Evolutionary conservation across 148 eudicot species (phyloP).

Genomic region (Camellia granthamiana): DNA sequence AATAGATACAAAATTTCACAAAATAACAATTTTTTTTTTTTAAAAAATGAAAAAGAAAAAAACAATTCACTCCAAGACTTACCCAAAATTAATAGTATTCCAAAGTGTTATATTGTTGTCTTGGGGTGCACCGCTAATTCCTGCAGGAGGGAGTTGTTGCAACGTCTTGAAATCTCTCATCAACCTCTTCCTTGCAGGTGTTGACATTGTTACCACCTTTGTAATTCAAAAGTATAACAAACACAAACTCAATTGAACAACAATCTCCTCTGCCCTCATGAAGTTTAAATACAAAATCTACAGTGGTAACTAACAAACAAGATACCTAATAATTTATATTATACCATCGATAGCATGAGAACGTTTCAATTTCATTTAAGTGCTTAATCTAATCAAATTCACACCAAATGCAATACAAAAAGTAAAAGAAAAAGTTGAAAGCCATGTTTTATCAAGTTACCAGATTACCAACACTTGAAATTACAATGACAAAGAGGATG

Average conservation of each 20-base stretch:
- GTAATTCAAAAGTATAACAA: constrained; percentile 4
- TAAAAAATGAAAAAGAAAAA: too few relatives aligned
- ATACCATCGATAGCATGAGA: neutral
- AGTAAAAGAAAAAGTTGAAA: neutral
- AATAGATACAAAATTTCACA: neutral
- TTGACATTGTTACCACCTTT: constrained; percentile 39
- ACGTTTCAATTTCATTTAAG: neutral
- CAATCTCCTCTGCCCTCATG: neutral
- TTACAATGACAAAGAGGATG: neutral
- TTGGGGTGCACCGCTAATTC: constrained; percentile 52
- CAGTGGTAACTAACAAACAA: neutral
- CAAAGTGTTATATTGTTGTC: constrained; percentile 52
- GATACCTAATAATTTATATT: neutral
- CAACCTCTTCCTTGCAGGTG: constrained; percentile 47
- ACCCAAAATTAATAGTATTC: constrained; percentile 61
- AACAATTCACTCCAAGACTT: neutral
- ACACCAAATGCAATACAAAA: neutral
- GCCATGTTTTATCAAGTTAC: neutral
- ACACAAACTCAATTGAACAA: neutral
- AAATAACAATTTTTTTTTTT: too few relatives aligned
- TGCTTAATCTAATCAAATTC: neutral
- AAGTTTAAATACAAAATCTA: neutral
- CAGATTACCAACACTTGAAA: neutral
- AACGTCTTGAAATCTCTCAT: constrained; percentile 59
- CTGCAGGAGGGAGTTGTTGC: constrained; percentile 58